Evolutionary conservation across 164 flowering plant species (phyloP).

Genomic region (Aristolochia contorta): DNA sequence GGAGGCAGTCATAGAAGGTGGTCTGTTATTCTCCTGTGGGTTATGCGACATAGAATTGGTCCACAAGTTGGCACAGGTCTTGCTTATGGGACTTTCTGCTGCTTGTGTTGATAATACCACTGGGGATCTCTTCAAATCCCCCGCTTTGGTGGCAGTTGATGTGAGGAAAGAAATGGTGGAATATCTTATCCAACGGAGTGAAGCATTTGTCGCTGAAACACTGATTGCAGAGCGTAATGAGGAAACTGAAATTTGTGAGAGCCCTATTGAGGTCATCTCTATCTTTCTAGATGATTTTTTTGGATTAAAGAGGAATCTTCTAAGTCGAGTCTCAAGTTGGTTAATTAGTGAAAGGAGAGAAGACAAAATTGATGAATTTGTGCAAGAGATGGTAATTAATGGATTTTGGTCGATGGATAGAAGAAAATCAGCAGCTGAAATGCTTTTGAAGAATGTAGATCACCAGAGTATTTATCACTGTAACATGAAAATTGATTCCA

Average conservation of each 20-base stretch:
- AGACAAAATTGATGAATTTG: constrained; percentile 79
- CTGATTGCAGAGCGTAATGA: constrained; percentile 41
- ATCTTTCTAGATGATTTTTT: constrained; percentile 67
- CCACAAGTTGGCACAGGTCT: constrained; percentile 16
- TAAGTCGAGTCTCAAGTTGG: constrained; percentile 80
- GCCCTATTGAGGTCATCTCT: constrained; percentile 62
- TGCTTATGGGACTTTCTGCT: constrained; percentile 22
- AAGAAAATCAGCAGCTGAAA: constrained; percentile 50
- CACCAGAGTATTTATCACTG: constrained; percentile 51
- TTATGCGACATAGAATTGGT: constrained; percentile 18
- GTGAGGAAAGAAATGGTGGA: constrained; percentile 76
- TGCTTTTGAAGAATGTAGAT: constrained; percentile 62
- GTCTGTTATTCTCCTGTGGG: constrained; percentile 10
- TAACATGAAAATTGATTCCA: constrained; percentile 34
- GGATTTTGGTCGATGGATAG: constrained; percentile 67
- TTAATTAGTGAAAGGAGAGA: constrained; percentile 76
- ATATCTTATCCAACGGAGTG: constrained; percentile 53
- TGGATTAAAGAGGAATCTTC: constrained; percentile 47
- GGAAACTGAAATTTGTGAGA: constrained; percentile 32
- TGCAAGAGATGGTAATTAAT: constrained; percentile 69
- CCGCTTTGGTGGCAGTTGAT: constrained; percentile 65
- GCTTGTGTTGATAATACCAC: constrained; percentile 26
- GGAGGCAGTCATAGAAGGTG: constrained; percentile 9
- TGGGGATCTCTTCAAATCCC: constrained; percentile 23
- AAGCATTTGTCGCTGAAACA: constrained; percentile 60